Evolutionary conservation across 192 early-diverging fungal species (phyloP).

Genomic region (Coemansia furcata): DNA sequence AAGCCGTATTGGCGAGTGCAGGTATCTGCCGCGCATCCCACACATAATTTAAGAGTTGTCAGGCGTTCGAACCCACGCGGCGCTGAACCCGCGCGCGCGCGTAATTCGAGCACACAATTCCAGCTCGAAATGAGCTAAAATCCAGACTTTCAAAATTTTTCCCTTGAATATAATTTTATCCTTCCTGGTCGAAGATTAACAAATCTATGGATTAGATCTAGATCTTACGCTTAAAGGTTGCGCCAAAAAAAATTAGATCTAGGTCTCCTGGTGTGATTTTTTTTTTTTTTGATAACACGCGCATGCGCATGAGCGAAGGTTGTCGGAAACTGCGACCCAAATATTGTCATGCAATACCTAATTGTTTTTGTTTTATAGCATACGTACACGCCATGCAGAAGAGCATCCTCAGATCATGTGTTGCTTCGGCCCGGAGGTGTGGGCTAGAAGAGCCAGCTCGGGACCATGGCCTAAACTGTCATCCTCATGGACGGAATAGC

Average conservation of each 20-base stretch:
- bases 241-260: too few relatives aligned
- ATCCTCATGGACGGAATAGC: neutral
- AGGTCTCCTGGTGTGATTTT: too few relatives aligned
- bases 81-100: neutral
- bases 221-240: too few relatives aligned
- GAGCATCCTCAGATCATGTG: neutral
- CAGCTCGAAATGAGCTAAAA: neutral
- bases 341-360: neutral
- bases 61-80: neutral
- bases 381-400: neutral
- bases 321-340: neutral
- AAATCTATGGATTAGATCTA: too few relatives aligned
- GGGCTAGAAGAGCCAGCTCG: neutral
- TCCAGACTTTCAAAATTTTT: neutral
- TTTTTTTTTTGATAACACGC: too few relatives aligned
- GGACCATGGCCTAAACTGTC: neutral
- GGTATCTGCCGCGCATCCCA: constrained; percentile 11
- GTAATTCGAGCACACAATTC: neutral
- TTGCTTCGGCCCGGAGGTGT: neutral
- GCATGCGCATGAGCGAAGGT: neutral
- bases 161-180: neutral
- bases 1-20: neutral
- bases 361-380: neutral
- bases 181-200: too few relatives aligned
- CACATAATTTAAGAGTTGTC: neutral